A percentile compares a stretch with the other conserved stretches of the same genome.
Conservation (phyloP, 768 basidiomycete species). For the Holtermanniella nyarrowii region DNA sequence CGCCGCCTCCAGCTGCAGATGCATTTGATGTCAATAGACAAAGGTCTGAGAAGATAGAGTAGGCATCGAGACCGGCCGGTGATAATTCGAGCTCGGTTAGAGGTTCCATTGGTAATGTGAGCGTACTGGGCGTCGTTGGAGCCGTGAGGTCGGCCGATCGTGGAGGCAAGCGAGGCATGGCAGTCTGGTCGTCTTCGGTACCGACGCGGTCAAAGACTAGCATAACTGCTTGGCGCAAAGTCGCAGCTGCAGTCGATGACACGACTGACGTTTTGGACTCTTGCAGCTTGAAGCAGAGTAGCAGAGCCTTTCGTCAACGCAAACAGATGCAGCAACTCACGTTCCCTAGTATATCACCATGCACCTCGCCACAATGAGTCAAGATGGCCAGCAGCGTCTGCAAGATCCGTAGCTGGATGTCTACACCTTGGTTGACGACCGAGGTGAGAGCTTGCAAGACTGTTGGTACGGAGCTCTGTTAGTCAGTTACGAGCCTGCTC, state of each 20-base stretch:
- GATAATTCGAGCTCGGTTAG: slow-evolving; percentile 45
- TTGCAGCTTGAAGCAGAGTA: slow-evolving; percentile 91
- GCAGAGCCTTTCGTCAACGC: slow-evolving; percentile 52
- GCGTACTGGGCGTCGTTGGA: slow-evolving; percentile 4
- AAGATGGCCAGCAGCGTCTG: slow-evolving; percentile 86
- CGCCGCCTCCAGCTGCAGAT: slow-evolving; percentile 4
- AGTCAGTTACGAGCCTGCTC: neutral
- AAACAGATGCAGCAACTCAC: slow-evolving; percentile 45
- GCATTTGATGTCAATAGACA: slow-evolving; percentile 58
- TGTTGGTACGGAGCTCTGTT: slow-evolving; percentile 59
- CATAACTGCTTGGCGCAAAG: slow-evolving; percentile 91
- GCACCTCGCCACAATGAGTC: slow-evolving; percentile 72
- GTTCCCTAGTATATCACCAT: slow-evolving; percentile 68
- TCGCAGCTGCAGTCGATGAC: slow-evolving; percentile 92
- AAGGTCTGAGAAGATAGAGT: slow-evolving; percentile 80
- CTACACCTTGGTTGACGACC: slow-evolving; percentile 86
- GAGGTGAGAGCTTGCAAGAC: slow-evolving; percentile 77
- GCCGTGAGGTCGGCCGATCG: slow-evolving; percentile 1
- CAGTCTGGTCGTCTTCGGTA: slow-evolving; percentile 54
- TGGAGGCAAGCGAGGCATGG: slow-evolving; percentile 24
- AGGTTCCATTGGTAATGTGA: slow-evolving; percentile 15
- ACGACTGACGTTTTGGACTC: slow-evolving; percentile 94
- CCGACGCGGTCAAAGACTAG: slow-evolving; percentile 92
- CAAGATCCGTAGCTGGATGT: slow-evolving; percentile 87
- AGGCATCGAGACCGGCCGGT: slow-evolving; percentile 73